These are phyloP conservation scores for Alternaria arborescens DNA, from an alignment of 2,329 filamentous ascomycete genomes.

Conservation along the genomic window DNA sequence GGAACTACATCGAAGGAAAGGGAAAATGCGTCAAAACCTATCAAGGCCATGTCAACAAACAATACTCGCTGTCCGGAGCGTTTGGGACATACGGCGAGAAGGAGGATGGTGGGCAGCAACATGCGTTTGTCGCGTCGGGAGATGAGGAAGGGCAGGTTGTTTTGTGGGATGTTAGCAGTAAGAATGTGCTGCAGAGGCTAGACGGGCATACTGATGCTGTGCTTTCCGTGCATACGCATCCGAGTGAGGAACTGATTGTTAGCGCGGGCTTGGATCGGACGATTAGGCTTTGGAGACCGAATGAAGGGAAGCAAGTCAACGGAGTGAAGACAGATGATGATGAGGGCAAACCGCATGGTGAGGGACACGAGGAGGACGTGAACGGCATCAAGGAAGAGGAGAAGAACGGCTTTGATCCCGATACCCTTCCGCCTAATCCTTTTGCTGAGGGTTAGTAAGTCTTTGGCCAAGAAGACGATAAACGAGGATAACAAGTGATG, in stretches of 20 bases:
- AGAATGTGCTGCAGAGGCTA: constrained; percentile 77
- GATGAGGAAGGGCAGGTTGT: constrained; percentile 88
- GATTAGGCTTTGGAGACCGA: constrained; percentile 64
- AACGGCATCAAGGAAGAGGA: constrained; percentile 6
- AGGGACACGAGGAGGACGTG: background rate
- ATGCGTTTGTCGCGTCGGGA: constrained; percentile 77
- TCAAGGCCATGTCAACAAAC: constrained; percentile 85
- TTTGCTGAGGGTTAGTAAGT: constrained; percentile 21
- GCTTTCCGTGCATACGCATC: constrained; percentile 67
- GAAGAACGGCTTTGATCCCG: constrained; percentile 29
- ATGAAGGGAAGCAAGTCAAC: background rate
- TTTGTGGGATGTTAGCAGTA: constrained; percentile 89
- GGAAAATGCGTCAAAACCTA: constrained; percentile 96
- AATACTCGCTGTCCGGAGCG: constrained; percentile 83
- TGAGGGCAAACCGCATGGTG: background rate
- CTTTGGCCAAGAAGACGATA: background rate
- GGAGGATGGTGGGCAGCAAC: constrained; percentile 26
- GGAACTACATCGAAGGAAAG: constrained; percentile 92
- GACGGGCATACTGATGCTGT: constrained; percentile 66
- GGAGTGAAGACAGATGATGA: background rate
- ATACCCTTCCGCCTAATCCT: constrained; percentile 31
- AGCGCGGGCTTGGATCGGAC: constrained; percentile 71
- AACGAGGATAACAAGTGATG: background rate
- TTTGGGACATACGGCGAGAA: constrained; percentile 72
- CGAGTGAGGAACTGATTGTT: constrained; percentile 62